Conservation (phyloP, 345 rosid species). For the Boechera divaricarpa region DNA sequence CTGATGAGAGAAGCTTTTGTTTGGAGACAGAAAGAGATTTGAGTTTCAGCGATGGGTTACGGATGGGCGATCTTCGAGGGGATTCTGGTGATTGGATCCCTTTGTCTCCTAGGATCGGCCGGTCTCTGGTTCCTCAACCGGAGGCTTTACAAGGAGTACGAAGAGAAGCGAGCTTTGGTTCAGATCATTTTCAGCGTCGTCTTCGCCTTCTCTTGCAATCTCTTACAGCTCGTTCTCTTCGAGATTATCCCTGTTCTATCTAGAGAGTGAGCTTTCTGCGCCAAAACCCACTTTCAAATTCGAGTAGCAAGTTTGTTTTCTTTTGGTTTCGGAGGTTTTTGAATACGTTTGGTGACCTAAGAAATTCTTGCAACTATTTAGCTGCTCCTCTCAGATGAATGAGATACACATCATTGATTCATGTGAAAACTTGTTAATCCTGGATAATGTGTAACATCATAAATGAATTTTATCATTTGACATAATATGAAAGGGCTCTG, state of each 20-base stretch:
- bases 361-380: background rate
- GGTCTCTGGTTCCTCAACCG: conserved; percentile 93
- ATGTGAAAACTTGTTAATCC: background rate
- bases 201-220: conserved; percentile 98
- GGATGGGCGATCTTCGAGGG: conserved; percentile 83
- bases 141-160: conserved; percentile 94
- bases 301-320: background rate
- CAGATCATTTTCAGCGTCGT: conserved; percentile 97
- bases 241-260: conserved; percentile 95
- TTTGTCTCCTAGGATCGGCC: conserved; percentile 77
- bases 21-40: conserved; percentile 1
- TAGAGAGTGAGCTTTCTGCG: conserved; percentile 57
- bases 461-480: background rate
- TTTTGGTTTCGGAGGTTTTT: too few relatives aligned
- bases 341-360: background rate
- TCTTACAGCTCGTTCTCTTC: conserved; percentile 95
- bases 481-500: background rate
- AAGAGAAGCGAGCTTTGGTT: conserved; percentile 88
- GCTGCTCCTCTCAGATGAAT: conserved; percentile 1
- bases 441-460: background rate
- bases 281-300: background rate
- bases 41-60: conserved; percentile 59
- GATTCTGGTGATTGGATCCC: conserved; percentile 67
- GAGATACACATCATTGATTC: background rate
- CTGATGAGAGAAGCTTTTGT: conserved; percentile 11